Conservation (phyloP, 768 basidiomycete genomes). For the Leccinum rimulosum region DNA sequence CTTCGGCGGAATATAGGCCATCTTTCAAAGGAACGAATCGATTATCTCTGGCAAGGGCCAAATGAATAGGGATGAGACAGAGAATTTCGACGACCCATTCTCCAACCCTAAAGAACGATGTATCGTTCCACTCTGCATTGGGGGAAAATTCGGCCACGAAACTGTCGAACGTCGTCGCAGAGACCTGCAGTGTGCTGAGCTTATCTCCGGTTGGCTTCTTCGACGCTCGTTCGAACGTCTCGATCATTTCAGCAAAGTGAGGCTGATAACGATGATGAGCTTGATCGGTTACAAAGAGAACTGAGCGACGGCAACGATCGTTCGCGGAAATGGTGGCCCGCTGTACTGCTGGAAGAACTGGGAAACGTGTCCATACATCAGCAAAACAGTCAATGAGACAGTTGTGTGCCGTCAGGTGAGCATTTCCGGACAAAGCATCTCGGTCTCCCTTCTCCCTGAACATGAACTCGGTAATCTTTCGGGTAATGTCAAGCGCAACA, state of each 20-base stretch:
- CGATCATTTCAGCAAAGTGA: conserved; percentile 46
- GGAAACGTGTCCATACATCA: conserved; percentile 60
- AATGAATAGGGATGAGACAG: conserved; percentile 63
- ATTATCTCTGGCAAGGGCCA: conserved; percentile 59
- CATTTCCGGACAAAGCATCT: conserved; percentile 16
- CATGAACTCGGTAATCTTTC: conserved; percentile 55
- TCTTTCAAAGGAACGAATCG: conserved; percentile 61
- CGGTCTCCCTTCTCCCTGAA: conserved; percentile 44
- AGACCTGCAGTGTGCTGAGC: conserved; percentile 37
- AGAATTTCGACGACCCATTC: conserved; percentile 60
- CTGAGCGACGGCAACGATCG: conserved; percentile 30
- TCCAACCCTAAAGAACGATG: conserved; percentile 43
- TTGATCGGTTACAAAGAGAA: conserved; percentile 44
- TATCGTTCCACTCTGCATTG: conserved; percentile 18
- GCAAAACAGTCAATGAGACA: conserved; percentile 51
- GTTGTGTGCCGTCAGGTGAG: conserved; percentile 39
- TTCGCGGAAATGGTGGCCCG: conserved; percentile 39
- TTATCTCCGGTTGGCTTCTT: conserved; percentile 49
- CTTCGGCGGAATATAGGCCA: conserved; percentile 45
- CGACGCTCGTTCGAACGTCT: conserved; percentile 45
- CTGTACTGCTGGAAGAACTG: conserved; percentile 51
- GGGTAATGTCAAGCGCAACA: conserved; percentile 49
- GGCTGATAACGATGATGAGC: conserved; percentile 34
- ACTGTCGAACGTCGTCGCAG: conserved; percentile 25
- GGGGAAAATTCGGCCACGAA: conserved; percentile 17